A percentile compares a stretch with the other conserved stretches of the same genome.
These are phyloP conservation scores for Arthrocladium fulminans DNA, from an alignment of 2,329 filamentous ascomycete genomes.

Conservation along the genomic window DNA sequence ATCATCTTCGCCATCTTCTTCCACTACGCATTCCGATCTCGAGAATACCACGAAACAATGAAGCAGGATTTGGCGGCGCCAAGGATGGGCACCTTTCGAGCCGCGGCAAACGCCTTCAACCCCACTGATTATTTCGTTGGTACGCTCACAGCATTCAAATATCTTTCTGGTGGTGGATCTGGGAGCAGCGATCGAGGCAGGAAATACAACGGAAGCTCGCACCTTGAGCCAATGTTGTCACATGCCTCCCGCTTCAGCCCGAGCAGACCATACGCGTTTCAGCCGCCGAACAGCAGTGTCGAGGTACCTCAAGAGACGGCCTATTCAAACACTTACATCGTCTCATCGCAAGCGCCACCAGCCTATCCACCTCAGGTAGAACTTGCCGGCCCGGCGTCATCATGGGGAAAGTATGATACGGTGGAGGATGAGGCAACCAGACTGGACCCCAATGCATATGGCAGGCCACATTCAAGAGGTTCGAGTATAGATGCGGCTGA, in stretches of 20 bases:
- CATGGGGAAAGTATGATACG: neutral
- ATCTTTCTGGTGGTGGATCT: conserved; percentile 23
- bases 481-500: conserved; percentile 1
- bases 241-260: neutral
- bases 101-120: conserved; percentile 11
- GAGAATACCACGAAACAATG: conserved; percentile 9
- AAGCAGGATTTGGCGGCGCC: neutral
- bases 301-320: neutral
- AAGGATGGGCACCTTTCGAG: neutral
- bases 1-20: conserved; percentile 66
- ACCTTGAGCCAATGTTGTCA: conserved; percentile 1
- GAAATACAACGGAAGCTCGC: neutral
- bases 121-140: conserved; percentile 12
- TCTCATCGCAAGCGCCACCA: neutral
- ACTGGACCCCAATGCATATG: conserved; percentile 1
- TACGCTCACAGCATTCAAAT: conserved; percentile 40
- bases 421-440: neutral
- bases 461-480: neutral
- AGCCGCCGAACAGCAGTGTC: neutral
- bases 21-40: conserved; percentile 66
- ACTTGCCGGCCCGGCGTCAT: neutral
- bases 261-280: neutral
- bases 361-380: neutral
- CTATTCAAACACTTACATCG: neutral
- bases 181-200: neutral